Conservation (phyloP, 129 eudicot genomes). For the Apium graveolens region DNA sequence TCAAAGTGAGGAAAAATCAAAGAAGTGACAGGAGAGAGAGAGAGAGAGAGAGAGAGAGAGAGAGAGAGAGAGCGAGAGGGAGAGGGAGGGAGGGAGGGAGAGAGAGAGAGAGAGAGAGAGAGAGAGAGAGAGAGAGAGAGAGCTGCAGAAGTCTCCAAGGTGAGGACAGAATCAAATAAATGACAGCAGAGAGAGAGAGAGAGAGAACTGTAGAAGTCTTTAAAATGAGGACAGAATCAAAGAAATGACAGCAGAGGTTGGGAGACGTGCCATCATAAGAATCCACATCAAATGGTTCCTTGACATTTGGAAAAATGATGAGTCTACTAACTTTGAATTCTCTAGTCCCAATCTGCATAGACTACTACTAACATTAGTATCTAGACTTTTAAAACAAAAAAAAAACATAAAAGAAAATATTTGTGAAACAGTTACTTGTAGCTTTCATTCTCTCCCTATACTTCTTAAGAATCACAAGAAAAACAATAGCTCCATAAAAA, state of each 20-base stretch:
- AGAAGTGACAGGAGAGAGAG: background rate
- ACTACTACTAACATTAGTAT: background rate
- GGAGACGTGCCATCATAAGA: conserved; percentile 5
- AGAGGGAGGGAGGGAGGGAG: background rate
- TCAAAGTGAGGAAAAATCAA: too few species aligned
- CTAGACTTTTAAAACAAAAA: background rate
- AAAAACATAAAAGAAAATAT: background rate
- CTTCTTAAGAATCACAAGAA: background rate
- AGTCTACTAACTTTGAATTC: background rate
- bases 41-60: background rate
- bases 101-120: background rate
- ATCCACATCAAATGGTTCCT: conserved; percentile 5
- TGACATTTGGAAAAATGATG: background rate
- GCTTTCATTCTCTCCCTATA: background rate
- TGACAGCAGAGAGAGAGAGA: background rate
- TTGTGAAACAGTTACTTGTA: background rate
- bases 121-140: background rate
- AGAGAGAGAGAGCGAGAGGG: background rate
- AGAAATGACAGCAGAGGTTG: background rate
- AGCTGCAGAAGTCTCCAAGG: too few species aligned
- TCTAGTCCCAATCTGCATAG: background rate
- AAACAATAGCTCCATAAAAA: background rate
- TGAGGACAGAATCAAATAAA: too few species aligned
- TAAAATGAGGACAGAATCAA: background rate
- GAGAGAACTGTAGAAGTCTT: background rate